Conservation (phyloP, 306 rosid species). For the Fragaria vesca region DNA sequence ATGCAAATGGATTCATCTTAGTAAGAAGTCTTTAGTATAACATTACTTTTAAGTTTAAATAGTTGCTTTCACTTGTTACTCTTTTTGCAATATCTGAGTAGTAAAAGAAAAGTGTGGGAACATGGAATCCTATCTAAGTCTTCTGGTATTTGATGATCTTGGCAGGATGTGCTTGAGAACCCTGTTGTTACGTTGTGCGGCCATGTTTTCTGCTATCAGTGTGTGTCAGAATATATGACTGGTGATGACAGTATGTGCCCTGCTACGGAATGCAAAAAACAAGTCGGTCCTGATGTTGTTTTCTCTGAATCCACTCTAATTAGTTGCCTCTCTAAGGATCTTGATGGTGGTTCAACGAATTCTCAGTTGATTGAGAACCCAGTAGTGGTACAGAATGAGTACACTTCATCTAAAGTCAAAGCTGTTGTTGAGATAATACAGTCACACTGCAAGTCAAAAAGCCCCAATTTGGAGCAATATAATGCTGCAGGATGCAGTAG, state of each 20-base stretch:
- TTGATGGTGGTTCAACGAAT: slow-evolving; percentile 43
- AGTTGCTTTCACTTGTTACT: background rate
- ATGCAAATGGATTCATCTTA: background rate
- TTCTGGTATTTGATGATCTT: slow-evolving; percentile 30
- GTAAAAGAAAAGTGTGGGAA: background rate
- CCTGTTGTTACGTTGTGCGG: slow-evolving; percentile 89
- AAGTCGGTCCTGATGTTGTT: slow-evolving; percentile 59
- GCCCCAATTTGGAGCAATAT: slow-evolving; percentile 28
- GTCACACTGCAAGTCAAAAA: slow-evolving; percentile 38
- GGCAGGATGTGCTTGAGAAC: slow-evolving; percentile 85
- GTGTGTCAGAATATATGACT: slow-evolving; percentile 76
- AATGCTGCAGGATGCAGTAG: slow-evolving; percentile 35
- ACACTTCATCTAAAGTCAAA: slow-evolving; percentile 84
- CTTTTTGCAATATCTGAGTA: background rate
- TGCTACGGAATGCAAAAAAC: slow-evolving; percentile 64
- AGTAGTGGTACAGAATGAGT: slow-evolving; percentile 50
- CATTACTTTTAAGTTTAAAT: background rate
- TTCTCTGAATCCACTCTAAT: slow-evolving; percentile 79
- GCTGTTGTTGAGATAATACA: slow-evolving; percentile 78
- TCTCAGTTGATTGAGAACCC: slow-evolving; percentile 49
- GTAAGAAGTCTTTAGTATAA: background rate
- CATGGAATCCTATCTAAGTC: slow-evolving; percentile 26
- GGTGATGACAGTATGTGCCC: slow-evolving; percentile 85
- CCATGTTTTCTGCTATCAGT: slow-evolving; percentile 92
- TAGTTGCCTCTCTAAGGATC: slow-evolving; percentile 65